These are phyloP conservation scores for Ustilago esculenta DNA, from an alignment of 1,284 basidiomycete genomes.

Conservation along the genomic window DNA sequence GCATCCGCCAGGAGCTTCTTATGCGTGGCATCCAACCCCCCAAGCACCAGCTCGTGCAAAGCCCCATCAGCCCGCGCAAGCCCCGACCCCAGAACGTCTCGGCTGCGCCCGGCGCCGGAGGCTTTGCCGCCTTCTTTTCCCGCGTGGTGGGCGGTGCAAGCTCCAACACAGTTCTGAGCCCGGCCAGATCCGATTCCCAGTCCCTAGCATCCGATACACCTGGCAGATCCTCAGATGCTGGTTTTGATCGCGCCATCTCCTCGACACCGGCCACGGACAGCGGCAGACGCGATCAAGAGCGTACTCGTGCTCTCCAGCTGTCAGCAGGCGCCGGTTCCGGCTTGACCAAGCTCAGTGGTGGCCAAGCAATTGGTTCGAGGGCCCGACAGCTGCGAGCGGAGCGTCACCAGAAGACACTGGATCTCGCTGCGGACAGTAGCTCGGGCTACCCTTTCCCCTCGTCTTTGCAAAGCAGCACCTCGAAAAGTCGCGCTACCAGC, in stretches of 20 bases:
- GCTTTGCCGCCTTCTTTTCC: slow-evolving; percentile 55
- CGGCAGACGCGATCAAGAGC: slow-evolving; percentile 24
- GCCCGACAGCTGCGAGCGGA: slow-evolving; percentile 40
- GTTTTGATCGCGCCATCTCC: slow-evolving; percentile 6
- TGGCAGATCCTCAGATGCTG: slow-evolving; percentile 8
- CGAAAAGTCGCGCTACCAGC: slow-evolving; percentile 29
- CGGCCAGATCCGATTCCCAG: slow-evolving; percentile 17
- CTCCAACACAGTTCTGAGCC: slow-evolving; percentile 13
- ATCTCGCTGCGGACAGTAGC: slow-evolving; percentile 18
- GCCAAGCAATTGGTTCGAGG: slow-evolving; percentile 27
- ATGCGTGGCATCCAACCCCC: slow-evolving; percentile 53
- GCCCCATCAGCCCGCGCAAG: slow-evolving; percentile 14
- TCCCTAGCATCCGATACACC: slow-evolving; percentile 31
- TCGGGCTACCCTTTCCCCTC: slow-evolving; percentile 25
- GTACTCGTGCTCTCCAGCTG: slow-evolving; percentile 32
- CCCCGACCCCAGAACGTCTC: slow-evolving; percentile 22
- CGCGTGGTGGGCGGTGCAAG: slow-evolving; percentile 48
- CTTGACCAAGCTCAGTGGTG: slow-evolving; percentile 30
- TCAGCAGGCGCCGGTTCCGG: slow-evolving; percentile 22
- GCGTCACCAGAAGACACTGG: slow-evolving; percentile 39
- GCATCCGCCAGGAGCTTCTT: slow-evolving; percentile 51
- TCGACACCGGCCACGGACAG: slow-evolving; percentile 22
- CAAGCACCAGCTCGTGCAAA: slow-evolving; percentile 50
- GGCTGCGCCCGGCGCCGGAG: slow-evolving; percentile 26
- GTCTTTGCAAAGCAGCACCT: slow-evolving; percentile 19